Percentiles rank a stretch among this genome's conserved stretches.
Evolutionary conservation across 2,329 filamentous ascomycete species (phyloP).

Genomic region (Colletotrichum tamarilloi): DNA sequence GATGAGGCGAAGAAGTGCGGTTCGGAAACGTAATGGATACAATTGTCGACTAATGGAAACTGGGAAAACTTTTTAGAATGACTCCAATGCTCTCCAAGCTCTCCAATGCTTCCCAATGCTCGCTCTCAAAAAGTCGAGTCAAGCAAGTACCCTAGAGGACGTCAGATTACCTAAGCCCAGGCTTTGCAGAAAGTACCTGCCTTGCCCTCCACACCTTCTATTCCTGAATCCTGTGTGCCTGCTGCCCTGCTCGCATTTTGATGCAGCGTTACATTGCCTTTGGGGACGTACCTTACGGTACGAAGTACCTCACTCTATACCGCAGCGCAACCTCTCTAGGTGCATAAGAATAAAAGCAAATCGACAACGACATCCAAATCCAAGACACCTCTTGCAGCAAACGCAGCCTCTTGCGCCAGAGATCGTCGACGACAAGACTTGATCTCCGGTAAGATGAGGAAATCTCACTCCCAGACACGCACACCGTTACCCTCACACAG

Average conservation of each 20-base stretch:
- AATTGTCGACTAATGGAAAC: constrained; percentile 34
- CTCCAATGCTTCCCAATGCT: background rate
- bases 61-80: constrained; percentile 28
- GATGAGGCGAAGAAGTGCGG: constrained; percentile 34
- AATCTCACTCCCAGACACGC: background rate
- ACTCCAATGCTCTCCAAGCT: no score
- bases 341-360: constrained; percentile 8
- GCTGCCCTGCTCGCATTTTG: background rate
- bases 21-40: constrained; percentile 44
- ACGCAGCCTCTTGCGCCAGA: background rate
- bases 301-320: background rate
- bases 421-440: constrained; percentile 11
- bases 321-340: background rate
- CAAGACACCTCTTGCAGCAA: background rate
- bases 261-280: background rate
- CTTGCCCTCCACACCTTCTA: background rate
- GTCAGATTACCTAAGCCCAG: constrained; percentile 16
- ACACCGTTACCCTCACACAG: background rate
- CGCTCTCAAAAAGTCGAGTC: background rate
- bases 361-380: background rate
- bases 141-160: background rate
- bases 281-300: no score
- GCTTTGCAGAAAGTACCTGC: background rate
- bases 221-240: background rate
- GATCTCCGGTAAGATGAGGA: background rate